Evolutionary conservation across 148 eudicot genomes (phyloP), one percentile per base, ranked within the genome.

Genomic region (Cornus florida): DNA sequence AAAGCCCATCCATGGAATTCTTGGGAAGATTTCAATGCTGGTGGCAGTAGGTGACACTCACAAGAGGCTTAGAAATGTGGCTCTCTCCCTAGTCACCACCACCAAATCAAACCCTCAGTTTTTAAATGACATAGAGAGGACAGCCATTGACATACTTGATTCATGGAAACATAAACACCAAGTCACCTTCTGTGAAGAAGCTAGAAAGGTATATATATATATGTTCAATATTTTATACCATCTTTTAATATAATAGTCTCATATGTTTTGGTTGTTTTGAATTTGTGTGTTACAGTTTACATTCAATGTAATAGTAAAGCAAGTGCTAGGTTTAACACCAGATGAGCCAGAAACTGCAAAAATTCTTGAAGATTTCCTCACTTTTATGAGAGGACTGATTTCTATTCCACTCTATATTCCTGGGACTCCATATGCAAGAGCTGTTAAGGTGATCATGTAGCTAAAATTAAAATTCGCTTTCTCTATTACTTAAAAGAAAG

Each of bases 391-490:
- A 82, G 93, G 93, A 7, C 79, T 90, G 50, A 85, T 90, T 80
- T 90, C 93, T 70, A 75, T 90, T 32, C 93, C 93, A 38, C 83
- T 90, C 11, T 83, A 86, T 69, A 85, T 90, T 46, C 93, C 93
- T 67, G 90, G 93, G 24, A 90, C 93, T 76, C 87, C 93, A 12
- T 90, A 90, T 84, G 93, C 93, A 86, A 90, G 86, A 81, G 93
- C 93, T 69, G 88, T 90, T 81, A 72, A 90, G 93, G 93, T 87
- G 66, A 19, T 62, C 23, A 62, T 77, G 16, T 35, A 46, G 39
- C 33, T 35, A 46, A 43, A 43, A 75, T 19, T n/a, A 41, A 35
- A 46, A 7, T 39, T 3, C 3, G 41, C 10, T 70, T 70, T 19
- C 23, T 62, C 24, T 17, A 13, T 20, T 62, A 20, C 66, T 62